Evolutionary conservation across 257 asterid species (phyloP).

Genomic region (Striga asiatica): DNA sequence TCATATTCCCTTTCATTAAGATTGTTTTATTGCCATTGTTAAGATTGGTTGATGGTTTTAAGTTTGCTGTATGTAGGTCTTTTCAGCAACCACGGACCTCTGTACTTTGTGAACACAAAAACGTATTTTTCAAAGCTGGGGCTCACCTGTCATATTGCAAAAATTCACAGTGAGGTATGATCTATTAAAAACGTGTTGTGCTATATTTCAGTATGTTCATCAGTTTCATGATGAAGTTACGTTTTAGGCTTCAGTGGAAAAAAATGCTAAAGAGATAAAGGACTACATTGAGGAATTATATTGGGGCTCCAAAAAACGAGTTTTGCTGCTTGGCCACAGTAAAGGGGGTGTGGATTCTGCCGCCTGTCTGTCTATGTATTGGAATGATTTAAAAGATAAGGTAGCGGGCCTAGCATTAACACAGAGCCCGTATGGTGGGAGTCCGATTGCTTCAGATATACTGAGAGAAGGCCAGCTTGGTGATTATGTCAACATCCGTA

Average conservation of each 20-base stretch:
- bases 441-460: constrained; percentile 93
- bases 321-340: constrained; percentile 93
- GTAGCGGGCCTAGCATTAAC: constrained; percentile 88
- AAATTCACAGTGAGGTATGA: constrained; percentile 54
- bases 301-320: constrained; percentile 80
- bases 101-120: constrained; percentile 70
- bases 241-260: constrained; percentile 78
- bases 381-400: constrained; percentile 86
- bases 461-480: constrained; percentile 94
- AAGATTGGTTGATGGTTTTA: neutral
- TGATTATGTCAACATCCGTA: constrained; percentile 87
- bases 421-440: constrained; percentile 97
- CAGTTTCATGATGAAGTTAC: constrained; percentile 17
- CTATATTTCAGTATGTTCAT: constrained; percentile 2
- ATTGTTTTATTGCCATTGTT: too few relatives aligned
- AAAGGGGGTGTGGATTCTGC: constrained; percentile 96
- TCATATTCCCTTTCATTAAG: constrained; percentile 9
- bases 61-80: constrained; percentile 29
- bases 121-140: constrained; percentile 85
- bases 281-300: constrained; percentile 82
- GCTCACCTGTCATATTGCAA: constrained; percentile 80
- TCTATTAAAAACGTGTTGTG: neutral
- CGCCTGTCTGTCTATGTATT: constrained; percentile 83
- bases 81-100: constrained; percentile 74
- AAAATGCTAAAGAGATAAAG: constrained; percentile 86